Evolutionary conservation across 2,329 filamentous ascomycete species (phyloP), one percentile per base, ranked within the genome.

Genomic region (Bipolaris gigantea): DNA sequence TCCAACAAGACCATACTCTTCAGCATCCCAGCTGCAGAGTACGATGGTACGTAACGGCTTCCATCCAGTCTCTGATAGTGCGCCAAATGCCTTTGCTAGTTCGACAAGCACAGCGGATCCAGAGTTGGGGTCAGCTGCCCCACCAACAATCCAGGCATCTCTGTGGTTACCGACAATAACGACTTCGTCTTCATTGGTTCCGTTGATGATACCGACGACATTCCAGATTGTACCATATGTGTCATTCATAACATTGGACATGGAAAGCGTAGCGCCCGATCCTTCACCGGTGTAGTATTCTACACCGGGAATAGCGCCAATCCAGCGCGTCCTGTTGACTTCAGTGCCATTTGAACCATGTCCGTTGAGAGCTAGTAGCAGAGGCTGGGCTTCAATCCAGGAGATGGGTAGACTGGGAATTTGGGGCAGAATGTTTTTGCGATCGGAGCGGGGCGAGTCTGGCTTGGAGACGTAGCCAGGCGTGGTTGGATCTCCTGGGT

Each of bases 321-420:
- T 57, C 73, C 73, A 75, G 5, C 63, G 60, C 3, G 73, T 76
- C 10, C 75, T 69, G 50, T 77, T 76, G 49, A 77, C 73, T 19
- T 69, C 61, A 4, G 50, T 60, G 10, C 73, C 73, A 18, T 83
- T 82, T 7, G 89, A 88, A 0, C 92, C 92, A 67, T 90, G 83
- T 4, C 91, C 91, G 65, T 96, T 94, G 45, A 96, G 79, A 0
- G 91, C 88, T 66, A 87, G 87, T 16, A 96, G 80, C 32, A 96
- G 83, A 0, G 92, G 92, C 19, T 95, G 74, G 1, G 89, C 91
- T 61, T 96, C 91, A 3, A 79, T 75, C 71, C 92, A 96, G 0
- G 92, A 96, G 35, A 96, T 89, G 2, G 92, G 92, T 6, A 96
- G 77, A 1, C 92, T 96, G 0, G 92, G 92, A 53, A 96, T 96